Base-by-base conservation (phyloP, 352 stramenopile species). In the Peronospora destructor region DNA sequence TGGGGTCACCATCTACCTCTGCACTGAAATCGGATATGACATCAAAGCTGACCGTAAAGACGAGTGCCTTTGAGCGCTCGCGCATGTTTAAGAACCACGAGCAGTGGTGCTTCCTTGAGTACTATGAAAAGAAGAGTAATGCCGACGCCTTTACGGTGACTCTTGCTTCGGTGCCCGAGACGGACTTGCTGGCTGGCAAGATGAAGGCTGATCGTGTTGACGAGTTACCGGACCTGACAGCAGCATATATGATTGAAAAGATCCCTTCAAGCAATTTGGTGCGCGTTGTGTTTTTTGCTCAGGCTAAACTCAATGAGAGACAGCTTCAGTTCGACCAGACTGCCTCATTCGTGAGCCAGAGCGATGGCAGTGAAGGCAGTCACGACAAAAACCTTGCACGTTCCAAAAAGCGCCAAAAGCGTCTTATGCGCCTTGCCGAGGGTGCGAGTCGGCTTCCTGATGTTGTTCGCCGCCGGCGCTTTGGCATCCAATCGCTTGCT, bases 401-500 rank as follows among this genome's bases (percentile, higher is more conserved):
- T n/a, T 60, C 51, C 4, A 68, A 68, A 37, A 65, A 68, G 32
- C 55, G 55, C 17, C 53, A 69, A 35, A 65, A 63, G 17, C 60
- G 69, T 7, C 48, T 79, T 39, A 63, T 74, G 66, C 50, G 53
- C 7, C 49, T 81, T 35, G 71, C 71, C 28, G 57, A 52, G 2
- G 67, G 64, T 49, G 59, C 58, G 0, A 65, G 59, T 12, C 57
- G 65, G 1, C 46, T 87, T 4, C 63, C 70, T 4, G 62, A 68
- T 6, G 48, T 87, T 9, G 64, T 89, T 11, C 72, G 71, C 1
- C 64, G 78, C 13, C 73, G 71, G 0, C 73, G 78, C 6, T 71
- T 89, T 25, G 75, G 73, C 14, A 61, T 66, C 4, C 77, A 87
- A 48, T 62, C 65, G 29, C 64, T 88, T 1, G 66, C 76, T 0